phyloP scores from a whole-genome alignment of 768 basidiomycete species.

The Amanita brunnescens region DNA sequence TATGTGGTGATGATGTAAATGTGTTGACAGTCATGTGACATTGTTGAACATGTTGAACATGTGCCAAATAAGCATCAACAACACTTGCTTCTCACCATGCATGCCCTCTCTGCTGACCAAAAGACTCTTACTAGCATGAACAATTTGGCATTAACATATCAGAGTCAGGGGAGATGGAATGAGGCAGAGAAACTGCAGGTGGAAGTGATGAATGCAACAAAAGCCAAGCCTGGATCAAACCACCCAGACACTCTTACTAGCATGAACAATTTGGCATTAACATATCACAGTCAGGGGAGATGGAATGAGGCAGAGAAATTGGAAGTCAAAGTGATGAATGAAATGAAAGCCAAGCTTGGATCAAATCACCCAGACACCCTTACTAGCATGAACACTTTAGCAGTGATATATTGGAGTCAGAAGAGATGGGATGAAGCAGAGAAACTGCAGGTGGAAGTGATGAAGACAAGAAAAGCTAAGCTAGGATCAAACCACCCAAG shows the following conservation, averaged over 20 bases:
- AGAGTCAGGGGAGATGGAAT: neutral
- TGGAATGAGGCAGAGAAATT: neutral
- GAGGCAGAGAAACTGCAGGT: neutral
- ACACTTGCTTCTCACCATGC: neutral
- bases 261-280: conserved; percentile 2
- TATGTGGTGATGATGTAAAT: no score
- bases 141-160: neutral
- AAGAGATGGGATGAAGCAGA: neutral
- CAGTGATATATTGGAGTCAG: neutral
- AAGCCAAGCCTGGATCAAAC: neutral
- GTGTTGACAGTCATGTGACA: no score
- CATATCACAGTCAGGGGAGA: neutral
- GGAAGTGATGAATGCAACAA: neutral
- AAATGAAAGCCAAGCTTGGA: neutral
- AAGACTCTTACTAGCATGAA: neutral
- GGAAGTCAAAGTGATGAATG: neutral
- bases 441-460: neutral
- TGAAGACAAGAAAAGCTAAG: neutral
- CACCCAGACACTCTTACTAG: neutral
- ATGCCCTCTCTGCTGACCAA: neutral
- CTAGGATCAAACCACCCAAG: conserved; percentile 7
- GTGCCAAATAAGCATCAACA: neutral
- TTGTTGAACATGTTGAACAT: no score
- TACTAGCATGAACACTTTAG: neutral
- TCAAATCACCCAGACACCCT: neutral